Base-by-base conservation (phyloP, 2,329 filamentous ascomycete species). In the Ceratocystis harringtonii region DNA sequence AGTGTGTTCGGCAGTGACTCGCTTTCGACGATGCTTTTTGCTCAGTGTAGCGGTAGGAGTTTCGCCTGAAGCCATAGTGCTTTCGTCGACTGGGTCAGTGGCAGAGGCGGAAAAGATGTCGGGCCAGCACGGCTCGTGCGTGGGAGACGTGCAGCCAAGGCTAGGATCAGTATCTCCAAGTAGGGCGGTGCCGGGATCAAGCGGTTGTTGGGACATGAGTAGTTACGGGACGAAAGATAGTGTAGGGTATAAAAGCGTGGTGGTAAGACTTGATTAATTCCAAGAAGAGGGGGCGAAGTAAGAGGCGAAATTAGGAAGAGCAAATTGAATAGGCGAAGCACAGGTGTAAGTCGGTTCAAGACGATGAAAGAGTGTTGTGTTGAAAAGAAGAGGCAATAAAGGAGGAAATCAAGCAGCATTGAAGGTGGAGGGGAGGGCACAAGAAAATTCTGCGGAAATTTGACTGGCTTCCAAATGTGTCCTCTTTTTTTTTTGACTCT, bases 1-100 rank as follows among this genome's bases (percentile, higher is more conserved):
- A 25, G 74, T 72, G 66, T 75, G 71, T 3, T 73, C 70, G 4
- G 71, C 69, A 2, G 73, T 67, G 43, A 68, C 67, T 36, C 67
- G 60, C 57, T 68, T 67, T 8, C 61, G 50, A 4, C 66, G 64
- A 17, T 61, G 45, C 36, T 65, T 67, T 30, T 62, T 67, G 17
- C 25, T 30, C 41, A n/a, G 17, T 2, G 62, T 30, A 12, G 25
- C 52, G 28, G 28, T 41, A 12, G 8, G 36, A 12, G 36, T 41
- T 41, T 41, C 36, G 36, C 8, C 17, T n/a, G 28, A 17, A 8
- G 12, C 28, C 6, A 30, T 8, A 25, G 41, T 22, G n/a, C 8
- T 7, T 15, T 32, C 25, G 41, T 62, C 41, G 60, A 19, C 25
- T 7, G 15, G 61, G 10, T 8, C 25, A 41, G 22, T 10, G 55